These are phyloP conservation scores for Chenopodium album DNA, from an alignment of 148 eudicot genomes.

Conservation along the genomic window DNA sequence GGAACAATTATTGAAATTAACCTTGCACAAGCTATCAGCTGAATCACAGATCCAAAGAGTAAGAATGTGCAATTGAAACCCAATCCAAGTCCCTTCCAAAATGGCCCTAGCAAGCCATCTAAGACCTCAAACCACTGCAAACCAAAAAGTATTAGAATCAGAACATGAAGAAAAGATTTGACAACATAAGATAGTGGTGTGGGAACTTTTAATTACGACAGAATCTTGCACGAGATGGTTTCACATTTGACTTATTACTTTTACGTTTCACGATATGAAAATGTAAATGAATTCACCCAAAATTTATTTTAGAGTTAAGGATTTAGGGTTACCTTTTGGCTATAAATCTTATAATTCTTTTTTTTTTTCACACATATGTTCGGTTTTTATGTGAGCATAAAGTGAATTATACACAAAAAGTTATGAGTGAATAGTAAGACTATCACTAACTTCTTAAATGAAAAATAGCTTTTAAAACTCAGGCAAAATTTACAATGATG, in stretches of 20 bases:
- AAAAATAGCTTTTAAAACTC: background rate
- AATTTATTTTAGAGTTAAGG: background rate
- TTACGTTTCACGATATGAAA: background rate
- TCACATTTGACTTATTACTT: background rate
- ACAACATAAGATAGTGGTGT: background rate
- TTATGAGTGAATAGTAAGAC: background rate
- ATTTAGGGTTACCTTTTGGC: background rate
- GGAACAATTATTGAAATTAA: slow-evolving; percentile 6
- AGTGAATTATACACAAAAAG: background rate
- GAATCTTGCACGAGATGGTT: background rate
- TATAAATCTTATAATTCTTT: too few species aligned
- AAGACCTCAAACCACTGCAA: slow-evolving; percentile 78
- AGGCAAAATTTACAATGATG: background rate
- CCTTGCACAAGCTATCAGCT: slow-evolving; percentile 86
- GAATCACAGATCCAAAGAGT: slow-evolving; percentile 72
- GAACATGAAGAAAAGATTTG: background rate
- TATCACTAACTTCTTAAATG: background rate
- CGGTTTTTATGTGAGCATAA: background rate
- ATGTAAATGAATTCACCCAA: background rate
- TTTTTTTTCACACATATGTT: background rate
- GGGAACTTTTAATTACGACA: background rate
- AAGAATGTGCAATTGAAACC: slow-evolving; percentile 70
- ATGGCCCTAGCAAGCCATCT: slow-evolving; percentile 63
- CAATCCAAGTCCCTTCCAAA: slow-evolving; percentile 59
- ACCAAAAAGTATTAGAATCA: background rate